Evolutionary conservation across 805 yeast species (phyloP).

Genomic region (Cyberlindnera meyerae): DNA sequence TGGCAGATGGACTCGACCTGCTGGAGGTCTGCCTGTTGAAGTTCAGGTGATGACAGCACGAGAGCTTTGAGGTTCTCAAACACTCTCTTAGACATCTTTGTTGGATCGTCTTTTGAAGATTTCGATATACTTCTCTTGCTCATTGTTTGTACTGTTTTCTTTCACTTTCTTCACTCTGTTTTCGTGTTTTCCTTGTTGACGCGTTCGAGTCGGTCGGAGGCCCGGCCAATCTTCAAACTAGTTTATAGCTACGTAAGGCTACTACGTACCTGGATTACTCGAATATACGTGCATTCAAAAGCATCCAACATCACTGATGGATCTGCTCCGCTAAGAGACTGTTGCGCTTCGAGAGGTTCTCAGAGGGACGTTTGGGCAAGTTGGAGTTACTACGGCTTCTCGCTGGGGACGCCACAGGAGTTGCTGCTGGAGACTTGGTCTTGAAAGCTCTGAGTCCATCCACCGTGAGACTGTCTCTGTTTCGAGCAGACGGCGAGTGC

Average conservation of each 20-base stretch:
- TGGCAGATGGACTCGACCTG: conserved; percentile 20
- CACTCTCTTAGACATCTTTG: conserved; percentile 13
- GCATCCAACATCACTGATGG: neutral
- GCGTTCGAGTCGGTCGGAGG: too few species aligned
- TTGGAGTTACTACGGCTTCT: conserved; percentile 8
- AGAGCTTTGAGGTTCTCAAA: conserved; percentile 23
- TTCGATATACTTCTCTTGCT: too few species aligned
- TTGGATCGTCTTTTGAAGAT: too few species aligned
- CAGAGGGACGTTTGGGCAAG: conserved; percentile 18
- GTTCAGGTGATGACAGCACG: conserved; percentile 17
- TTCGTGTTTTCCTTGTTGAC: too few species aligned
- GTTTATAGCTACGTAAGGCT: too few species aligned
- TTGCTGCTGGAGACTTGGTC: conserved; percentile 20
- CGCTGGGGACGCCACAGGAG: conserved; percentile 19
- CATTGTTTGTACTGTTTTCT: too few species aligned
- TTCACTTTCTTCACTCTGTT: too few species aligned
- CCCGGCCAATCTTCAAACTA: too few species aligned
- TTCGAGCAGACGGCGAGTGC: conserved; percentile 1
- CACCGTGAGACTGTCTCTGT: conserved; percentile 5
- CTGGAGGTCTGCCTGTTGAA: conserved; percentile 12
- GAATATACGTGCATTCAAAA: too few species aligned
- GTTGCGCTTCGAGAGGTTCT: conserved; percentile 17
- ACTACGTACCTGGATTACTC: too few species aligned
- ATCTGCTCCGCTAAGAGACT: conserved; percentile 9
- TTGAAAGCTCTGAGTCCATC: conserved; percentile 23